phyloP scores from a whole-genome alignment of 2,329 filamentous ascomycete genomes.

The Pezizomycotina sp. region DNA sequence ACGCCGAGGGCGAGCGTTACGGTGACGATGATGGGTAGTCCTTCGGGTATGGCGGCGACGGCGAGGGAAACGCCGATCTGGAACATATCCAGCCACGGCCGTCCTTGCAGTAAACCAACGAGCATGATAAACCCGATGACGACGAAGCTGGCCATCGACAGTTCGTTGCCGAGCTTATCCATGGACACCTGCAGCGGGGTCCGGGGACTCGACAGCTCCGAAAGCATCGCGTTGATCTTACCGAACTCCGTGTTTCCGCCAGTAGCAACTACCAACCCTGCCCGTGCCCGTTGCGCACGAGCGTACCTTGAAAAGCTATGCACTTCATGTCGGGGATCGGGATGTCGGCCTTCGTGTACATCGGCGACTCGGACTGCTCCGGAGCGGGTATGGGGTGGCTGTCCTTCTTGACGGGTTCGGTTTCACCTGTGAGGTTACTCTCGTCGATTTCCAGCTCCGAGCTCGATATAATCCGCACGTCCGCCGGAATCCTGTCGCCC shows the following conservation, averaged over 20 bases:
- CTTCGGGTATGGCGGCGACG: constrained; percentile 90
- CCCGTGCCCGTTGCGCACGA: constrained; percentile 87
- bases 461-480: constrained; percentile 82
- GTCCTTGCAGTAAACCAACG: constrained; percentile 77
- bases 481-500: constrained; percentile 87
- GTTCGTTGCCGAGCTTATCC: constrained; percentile 89
- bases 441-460: constrained; percentile 87
- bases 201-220: constrained; percentile 84
- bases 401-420: constrained; percentile 72
- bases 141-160: constrained; percentile 91
- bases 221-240: constrained; percentile 83
- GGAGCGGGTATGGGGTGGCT: constrained; percentile 37
- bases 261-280: constrained; percentile 94
- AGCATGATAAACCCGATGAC: constrained; percentile 88
- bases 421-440: constrained; percentile 92
- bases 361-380: constrained; percentile 25
- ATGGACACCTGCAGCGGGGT: constrained; percentile 90
- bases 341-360: constrained; percentile 41
- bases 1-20: constrained; percentile 91
- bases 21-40: constrained; percentile 92
- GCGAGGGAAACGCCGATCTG: constrained; percentile 94
- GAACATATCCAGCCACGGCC: constrained; percentile 82
- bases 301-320: constrained; percentile 93
- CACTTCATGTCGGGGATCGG: constrained; percentile 63
- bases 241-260: constrained; percentile 90